Evolutionary conservation across 169 alveolate genomes (phyloP), one percentile per base, ranked within the genome.

Genomic region (Blepharisma undulans): DNA sequence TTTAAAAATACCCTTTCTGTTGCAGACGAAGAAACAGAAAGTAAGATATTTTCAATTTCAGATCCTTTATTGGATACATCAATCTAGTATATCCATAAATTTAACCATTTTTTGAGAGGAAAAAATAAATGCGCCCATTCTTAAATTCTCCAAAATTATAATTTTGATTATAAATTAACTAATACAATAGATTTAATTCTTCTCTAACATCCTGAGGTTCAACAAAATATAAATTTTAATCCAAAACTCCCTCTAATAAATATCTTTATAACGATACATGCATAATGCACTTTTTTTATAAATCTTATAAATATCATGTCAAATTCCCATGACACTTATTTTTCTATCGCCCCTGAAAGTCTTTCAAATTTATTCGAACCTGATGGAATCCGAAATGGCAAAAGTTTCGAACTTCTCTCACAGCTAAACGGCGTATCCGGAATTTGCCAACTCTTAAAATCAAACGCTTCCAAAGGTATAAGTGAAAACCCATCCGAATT

Each of bases 391-490:
- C 27, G 76, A 25, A 33, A 82, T 36, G 89, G 89, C 7, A 82
- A 82, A 59, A 82, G 89, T 30, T 59, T 82, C 22, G 89, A 34
- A 48, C 34, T 82, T n/a, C 78, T 82, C 6, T 19, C 33, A 34
- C 29, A 82, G 29, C 30, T 22, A 34, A 74, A 30, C n/a, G 89
- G 89, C 5, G 34, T 82, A 21, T 29, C 27, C 8, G 89, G 89
- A 25, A 72, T 82, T 33, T 81, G 79, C 12, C 66, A 82, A 33
- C 48, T 60, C 78, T 78, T 94, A 86, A 80, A 48, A 71, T 60
- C 85, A 30, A 87, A 30, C 92, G 32, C 30, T 5, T 18, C n/a
- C 19, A 72, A 71, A 76, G 96, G 90, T 72, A 76, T 59, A 59
- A 79, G 71, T 4, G 29, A 25, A 79, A 32, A 30, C 25, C 87